These are phyloP conservation scores for Xylaria nigripes DNA, from an alignment of 495 filamentous ascomycete genomes.

Conservation along the genomic window DNA sequence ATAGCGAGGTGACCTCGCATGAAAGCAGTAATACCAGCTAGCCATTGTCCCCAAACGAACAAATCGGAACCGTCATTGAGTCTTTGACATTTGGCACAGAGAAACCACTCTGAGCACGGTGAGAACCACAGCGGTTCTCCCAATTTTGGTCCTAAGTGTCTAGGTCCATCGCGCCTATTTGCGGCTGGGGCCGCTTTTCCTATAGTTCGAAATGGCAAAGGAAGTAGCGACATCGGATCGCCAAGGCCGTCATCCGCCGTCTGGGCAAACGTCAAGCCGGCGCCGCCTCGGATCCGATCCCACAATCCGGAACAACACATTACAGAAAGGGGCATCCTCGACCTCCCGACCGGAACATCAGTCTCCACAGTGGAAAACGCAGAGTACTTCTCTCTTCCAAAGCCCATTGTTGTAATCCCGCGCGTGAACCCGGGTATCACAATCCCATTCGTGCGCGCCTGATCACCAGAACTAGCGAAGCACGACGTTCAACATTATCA, in stretches of 20 bases:
- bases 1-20: not conserved
- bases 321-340: constrained; percentile 11
- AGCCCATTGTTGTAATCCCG: constrained; percentile 20
- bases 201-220: too few relatives aligned
- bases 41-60: too few relatives aligned
- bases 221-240: too few relatives aligned
- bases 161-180: too few relatives aligned
- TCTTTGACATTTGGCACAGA: too few relatives aligned
- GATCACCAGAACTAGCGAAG: constrained; percentile 13
- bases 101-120: too few relatives aligned
- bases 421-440: constrained; percentile 15
- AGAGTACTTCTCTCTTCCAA: constrained; percentile 9
- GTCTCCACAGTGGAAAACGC: constrained; percentile 1
- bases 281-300: not conserved
- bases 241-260: not conserved
- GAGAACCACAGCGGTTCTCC: too few relatives aligned
- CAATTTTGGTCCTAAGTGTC: too few relatives aligned
- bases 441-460: constrained; percentile 19
- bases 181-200: too few relatives aligned
- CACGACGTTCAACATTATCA: constrained; percentile 21
- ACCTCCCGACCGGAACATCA: constrained; percentile 9
- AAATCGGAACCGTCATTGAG: too few relatives aligned
- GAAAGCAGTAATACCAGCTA: not conserved
- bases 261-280: not conserved
- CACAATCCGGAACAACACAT: not conserved